These are phyloP conservation scores for Apiospora pterosperma DNA, from an alignment of 2,329 filamentous ascomycete genomes.

Conservation along the genomic window DNA sequence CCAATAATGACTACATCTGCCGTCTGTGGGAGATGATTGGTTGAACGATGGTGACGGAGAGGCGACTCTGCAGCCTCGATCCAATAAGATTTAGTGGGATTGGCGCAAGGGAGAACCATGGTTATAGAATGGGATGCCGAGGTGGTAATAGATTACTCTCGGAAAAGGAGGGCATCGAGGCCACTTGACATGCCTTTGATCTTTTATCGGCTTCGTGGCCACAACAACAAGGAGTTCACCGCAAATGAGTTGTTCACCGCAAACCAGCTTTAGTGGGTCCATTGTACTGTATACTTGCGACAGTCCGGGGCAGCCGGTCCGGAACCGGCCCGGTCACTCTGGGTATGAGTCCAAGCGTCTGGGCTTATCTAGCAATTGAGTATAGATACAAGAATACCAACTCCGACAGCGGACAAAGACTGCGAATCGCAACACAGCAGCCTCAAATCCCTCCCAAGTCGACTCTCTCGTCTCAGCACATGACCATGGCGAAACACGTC, in stretches of 20 bases:
- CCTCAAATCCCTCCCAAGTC: not conserved
- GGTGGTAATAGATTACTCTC: too few species aligned
- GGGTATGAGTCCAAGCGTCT: not conserved
- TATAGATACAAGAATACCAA: not conserved
- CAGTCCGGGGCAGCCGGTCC: not conserved
- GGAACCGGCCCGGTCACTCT: not conserved
- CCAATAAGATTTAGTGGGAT: conserved; percentile 16
- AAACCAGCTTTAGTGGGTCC: too few species aligned
- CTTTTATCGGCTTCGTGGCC: too few species aligned
- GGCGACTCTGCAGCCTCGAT: conserved; percentile 13
- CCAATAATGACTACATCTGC: conserved; percentile 21
- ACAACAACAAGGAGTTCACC: too few species aligned
- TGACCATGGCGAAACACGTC: conserved; percentile 34
- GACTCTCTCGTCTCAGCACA: not conserved
- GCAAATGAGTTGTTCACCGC: too few species aligned
- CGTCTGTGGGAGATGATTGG: conserved; percentile 10
- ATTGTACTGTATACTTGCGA: not conserved
- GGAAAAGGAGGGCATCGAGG: too few species aligned
- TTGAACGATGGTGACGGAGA: conserved; percentile 10
- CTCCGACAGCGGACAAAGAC: not conserved
- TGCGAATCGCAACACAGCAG: not conserved
- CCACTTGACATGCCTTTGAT: too few species aligned
- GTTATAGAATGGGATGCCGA: not conserved
- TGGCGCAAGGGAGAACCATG: conserved; percentile 14
- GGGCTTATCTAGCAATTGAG: not conserved